Conservation (phyloP, 352 stramenopile species). For the Phytophthora gonapodyides region DNA sequence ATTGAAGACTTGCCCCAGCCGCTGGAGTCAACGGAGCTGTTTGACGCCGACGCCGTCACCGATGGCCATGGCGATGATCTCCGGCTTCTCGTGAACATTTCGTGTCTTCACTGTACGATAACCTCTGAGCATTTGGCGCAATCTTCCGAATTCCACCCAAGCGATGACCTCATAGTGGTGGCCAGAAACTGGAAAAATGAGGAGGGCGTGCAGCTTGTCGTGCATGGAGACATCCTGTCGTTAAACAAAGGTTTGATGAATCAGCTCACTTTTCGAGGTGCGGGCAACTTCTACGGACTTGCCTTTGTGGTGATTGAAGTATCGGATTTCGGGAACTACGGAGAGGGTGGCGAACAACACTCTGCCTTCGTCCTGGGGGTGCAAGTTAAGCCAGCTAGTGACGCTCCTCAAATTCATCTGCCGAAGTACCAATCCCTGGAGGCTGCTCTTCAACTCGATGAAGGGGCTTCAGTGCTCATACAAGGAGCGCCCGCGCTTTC, state of each 20-base stretch:
- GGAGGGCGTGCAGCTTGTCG: slow-evolving; percentile 24
- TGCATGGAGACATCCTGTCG: slow-evolving; percentile 31
- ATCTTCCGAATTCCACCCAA: slow-evolving; percentile 1
- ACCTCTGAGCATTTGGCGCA: slow-evolving; percentile 9
- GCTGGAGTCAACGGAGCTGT: slow-evolving; percentile 29
- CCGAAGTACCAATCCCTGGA: slow-evolving; percentile 44
- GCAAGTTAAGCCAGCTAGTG: slow-evolving; percentile 40
- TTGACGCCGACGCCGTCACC: slow-evolving; percentile 34
- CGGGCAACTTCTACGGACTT: slow-evolving; percentile 36
- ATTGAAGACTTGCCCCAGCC: slow-evolving; percentile 39
- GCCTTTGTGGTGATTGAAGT: slow-evolving; percentile 48
- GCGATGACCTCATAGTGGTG: slow-evolving; percentile 23
- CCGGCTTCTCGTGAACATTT: slow-evolving; percentile 44
- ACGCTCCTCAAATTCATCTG: slow-evolving; percentile 44
- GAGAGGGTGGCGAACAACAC: slow-evolving; percentile 23
- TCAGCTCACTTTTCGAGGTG: slow-evolving; percentile 42
- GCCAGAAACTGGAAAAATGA: slow-evolving; percentile 17
- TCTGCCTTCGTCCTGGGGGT: slow-evolving; percentile 44
- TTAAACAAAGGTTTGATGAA: slow-evolving; percentile 47
- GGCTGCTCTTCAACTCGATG: slow-evolving; percentile 45
- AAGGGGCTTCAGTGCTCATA: slow-evolving; percentile 45
- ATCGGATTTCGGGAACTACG: slow-evolving; percentile 48
- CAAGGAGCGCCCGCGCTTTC: slow-evolving; percentile 36
- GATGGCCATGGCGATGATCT: slow-evolving; percentile 17
- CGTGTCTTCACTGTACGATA: slow-evolving; percentile 45